phyloP scores from a whole-genome alignment of 2,329 filamentous ascomycete species.

The Clarireedia paspali region DNA sequence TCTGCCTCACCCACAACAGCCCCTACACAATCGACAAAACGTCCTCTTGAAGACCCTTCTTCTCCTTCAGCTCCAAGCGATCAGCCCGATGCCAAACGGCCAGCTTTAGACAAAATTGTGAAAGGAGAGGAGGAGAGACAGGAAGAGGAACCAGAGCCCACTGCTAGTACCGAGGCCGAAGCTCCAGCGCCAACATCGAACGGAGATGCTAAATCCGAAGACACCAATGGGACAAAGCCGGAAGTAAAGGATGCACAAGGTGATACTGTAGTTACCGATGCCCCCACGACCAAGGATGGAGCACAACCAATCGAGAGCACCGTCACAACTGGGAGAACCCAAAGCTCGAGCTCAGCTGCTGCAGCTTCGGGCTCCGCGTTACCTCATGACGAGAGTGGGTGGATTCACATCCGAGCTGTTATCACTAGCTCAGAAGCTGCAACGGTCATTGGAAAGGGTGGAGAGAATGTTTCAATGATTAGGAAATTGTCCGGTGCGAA shows the following conservation, averaged over 20 bases:
- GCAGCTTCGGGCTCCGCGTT: constrained; percentile 34
- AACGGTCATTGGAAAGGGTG: constrained; percentile 96
- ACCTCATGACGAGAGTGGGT: constrained; percentile 82
- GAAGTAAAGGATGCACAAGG: constrained; percentile 52
- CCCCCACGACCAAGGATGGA: constrained; percentile 13
- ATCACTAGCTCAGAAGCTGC: constrained; percentile 97
- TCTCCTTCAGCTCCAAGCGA: constrained; percentile 87
- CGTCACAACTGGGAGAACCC: constrained; percentile 32
- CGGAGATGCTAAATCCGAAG: constrained; percentile 33
- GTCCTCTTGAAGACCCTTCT: constrained; percentile 92
- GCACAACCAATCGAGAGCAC: constrained; percentile 47
- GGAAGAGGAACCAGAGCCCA: constrained; percentile 33
- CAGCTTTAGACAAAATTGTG: constrained; percentile 85
- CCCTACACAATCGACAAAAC: constrained; percentile 71
- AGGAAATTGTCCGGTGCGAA: constrained; percentile 91
- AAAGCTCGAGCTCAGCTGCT: constrained; percentile 15
- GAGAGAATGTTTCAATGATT: constrained; percentile 97
- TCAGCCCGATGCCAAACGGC: constrained; percentile 94
- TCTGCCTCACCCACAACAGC: constrained; percentile 58
- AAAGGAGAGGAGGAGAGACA: constrained; percentile 51
- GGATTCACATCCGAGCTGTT: constrained; percentile 95
- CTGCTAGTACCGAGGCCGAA: constrained; percentile 22
- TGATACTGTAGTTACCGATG: constrained; percentile 62
- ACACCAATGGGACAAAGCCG: constrained; percentile 40
- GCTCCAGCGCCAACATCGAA: constrained; percentile 36